A percentile compares a stretch with the other conserved stretches of the same genome.
Conservation (phyloP, 2,329 filamentous ascomycete species). For the Paecilomyces dactylethromorphus region DNA sequence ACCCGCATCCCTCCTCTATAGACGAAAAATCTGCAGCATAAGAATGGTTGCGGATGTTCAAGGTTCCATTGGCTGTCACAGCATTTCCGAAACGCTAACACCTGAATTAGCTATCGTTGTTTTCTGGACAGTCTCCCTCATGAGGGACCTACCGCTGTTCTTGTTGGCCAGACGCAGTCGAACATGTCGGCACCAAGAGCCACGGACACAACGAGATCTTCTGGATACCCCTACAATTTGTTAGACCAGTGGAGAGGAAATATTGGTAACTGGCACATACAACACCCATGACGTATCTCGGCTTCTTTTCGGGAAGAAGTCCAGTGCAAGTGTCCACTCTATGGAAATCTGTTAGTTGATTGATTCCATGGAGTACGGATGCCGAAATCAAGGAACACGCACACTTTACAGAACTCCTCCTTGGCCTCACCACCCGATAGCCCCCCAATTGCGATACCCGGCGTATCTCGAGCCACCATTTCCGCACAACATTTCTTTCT, state of each 20-base stretch:
- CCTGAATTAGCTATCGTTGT: constrained; percentile 1
- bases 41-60: constrained; percentile 72
- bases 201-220: constrained; percentile 88
- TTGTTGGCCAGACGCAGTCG: constrained; percentile 96
- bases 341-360: constrained; percentile 7
- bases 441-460: constrained; percentile 93
- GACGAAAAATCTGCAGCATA: constrained; percentile 77
- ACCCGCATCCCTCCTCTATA: constrained; percentile 76
- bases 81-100: constrained; percentile 80
- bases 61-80: constrained; percentile 70
- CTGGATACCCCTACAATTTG: constrained; percentile 67
- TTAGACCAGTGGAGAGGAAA: constrained; percentile 8
- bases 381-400: constrained; percentile 8
- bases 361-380: not conserved
- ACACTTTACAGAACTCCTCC: constrained; percentile 80
- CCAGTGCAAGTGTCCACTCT: constrained; percentile 75
- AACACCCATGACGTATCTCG: constrained; percentile 98
- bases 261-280: constrained; percentile 31
- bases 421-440: constrained; percentile 94
- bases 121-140: not conserved
- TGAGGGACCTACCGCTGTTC: constrained; percentile 61
- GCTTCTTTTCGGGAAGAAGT: constrained; percentile 80
- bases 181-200: constrained; percentile 98
- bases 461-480: constrained; percentile 87
- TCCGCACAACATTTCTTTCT: constrained; percentile 72